Base-by-base conservation (phyloP, 2,329 filamentous ascomycete genomes). In the Trichoderma simmonsii region DNA sequence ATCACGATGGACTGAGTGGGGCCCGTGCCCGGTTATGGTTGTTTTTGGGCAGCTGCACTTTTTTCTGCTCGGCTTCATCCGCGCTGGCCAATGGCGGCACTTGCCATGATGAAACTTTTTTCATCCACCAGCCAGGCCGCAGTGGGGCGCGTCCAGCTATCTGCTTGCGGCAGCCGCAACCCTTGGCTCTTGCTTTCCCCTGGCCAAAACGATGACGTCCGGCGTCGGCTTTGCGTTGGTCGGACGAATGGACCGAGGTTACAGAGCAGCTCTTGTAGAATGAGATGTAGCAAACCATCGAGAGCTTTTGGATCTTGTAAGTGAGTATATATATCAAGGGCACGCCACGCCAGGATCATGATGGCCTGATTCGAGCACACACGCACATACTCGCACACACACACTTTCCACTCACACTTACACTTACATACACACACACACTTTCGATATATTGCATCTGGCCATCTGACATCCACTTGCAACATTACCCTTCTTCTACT, bases 241-340 rank as follows among this genome's bases (percentile, higher is more conserved):
- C 69, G 69, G 69, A 60, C 62, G 69, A 66, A 71, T 65, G 69
- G 69, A 71, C 69, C 69, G 69, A 71, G 69, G 69, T 71, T 71
- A 71, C 18, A 59, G 39, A 34, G 30, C 54, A 61, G 54, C 21
- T 26, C 39, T 48, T 26, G 1, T 11, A 2, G 60, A 3, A 32
- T 32, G 14, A 15, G 28, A n/a, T 60, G 6, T 21, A 48, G 36
- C 54, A 34, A 8, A 21, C 34, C 15, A 32, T 57, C 39, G 39
- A 43, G 39, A 43, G 51, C 18, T 26, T 48, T 21, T 64, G 28
- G 12, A 57, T 24, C n/a, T 43, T 54, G 28, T 64, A 68, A 18
- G 26, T n/a, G 12, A 14, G 36, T 63, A 68, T 68, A 69, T 69
- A 69, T 69, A 61, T 28, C 39, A 26, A 30, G 60, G 67, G 39